phyloP scores from a whole-genome alignment of 352 stramenopile species.

The Phytophthora cryptogea region DNA sequence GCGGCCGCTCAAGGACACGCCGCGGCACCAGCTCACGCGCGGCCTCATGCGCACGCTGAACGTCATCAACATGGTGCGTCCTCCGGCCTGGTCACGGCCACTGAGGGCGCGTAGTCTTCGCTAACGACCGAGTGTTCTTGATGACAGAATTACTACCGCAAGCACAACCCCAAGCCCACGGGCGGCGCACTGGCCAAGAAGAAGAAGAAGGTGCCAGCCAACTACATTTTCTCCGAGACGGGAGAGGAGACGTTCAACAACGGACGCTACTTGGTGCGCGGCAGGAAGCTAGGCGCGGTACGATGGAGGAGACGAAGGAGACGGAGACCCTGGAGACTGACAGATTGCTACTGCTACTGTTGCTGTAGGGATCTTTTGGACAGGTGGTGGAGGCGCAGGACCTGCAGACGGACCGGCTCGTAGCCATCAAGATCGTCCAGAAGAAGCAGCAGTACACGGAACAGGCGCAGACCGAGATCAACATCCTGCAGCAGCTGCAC shows the following conservation, averaged over 20 bases:
- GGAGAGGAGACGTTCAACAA: slow-evolving; percentile 80
- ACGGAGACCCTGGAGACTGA: slow-evolving; percentile 15
- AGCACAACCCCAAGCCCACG: slow-evolving; percentile 63
- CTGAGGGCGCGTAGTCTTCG: not conserved
- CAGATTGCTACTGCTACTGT: slow-evolving; percentile 1
- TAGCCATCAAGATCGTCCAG: slow-evolving; percentile 99
- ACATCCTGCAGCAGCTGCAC: slow-evolving; percentile 93
- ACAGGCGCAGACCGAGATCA: slow-evolving; percentile 98
- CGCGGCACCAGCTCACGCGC: slow-evolving; percentile 85
- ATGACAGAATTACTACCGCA: slow-evolving; percentile 82
- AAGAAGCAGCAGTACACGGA: slow-evolving; percentile 97
- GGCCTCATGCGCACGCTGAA: slow-evolving; percentile 97
- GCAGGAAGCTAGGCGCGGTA: slow-evolving; percentile 78
- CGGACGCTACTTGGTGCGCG: slow-evolving; percentile 72
- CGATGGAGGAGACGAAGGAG: not conserved
- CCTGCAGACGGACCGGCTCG: slow-evolving; percentile 76
- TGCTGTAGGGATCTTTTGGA: slow-evolving; percentile 76
- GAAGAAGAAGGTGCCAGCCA: slow-evolving; percentile 59
- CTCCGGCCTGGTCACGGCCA: not conserved
- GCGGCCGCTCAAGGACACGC: slow-evolving; percentile 43
- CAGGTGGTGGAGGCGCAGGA: slow-evolving; percentile 84
- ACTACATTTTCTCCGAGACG: slow-evolving; percentile 61
- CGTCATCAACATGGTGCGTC: slow-evolving; percentile 92
- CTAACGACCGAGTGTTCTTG: not conserved
- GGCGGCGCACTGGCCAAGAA: slow-evolving; percentile 44